Conservation (phyloP, 306 rosid genomes). For the Geum urbanum region DNA sequence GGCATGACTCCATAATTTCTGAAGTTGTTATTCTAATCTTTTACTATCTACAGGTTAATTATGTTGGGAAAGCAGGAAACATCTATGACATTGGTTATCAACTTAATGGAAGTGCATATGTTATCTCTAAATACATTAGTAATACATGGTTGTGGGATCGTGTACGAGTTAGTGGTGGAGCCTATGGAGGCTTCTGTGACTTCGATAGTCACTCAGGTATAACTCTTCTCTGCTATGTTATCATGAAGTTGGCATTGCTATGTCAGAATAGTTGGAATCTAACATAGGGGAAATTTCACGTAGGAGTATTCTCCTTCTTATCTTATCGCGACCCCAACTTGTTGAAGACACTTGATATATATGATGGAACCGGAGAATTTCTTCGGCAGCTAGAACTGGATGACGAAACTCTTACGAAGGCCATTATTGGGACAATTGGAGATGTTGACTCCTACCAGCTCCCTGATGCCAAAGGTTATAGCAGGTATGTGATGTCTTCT, state of each 20-base stretch:
- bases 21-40: constrained; percentile 27
- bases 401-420: constrained; percentile 67
- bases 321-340: constrained; percentile 97
- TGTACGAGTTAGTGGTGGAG: constrained; percentile 96
- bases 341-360: constrained; percentile 86
- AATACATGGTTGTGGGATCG: constrained; percentile 99
- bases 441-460: constrained; percentile 95
- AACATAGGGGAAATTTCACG: constrained; percentile 23
- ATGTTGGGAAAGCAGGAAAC: constrained; percentile 92
- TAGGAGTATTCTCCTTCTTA: constrained; percentile 90
- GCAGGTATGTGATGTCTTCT: constrained; percentile 52
- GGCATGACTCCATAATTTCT: constrained; percentile 11
- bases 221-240: background rate
- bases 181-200: constrained; percentile 96
- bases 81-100: constrained; percentile 71
- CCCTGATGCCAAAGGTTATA: constrained; percentile 99
- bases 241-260: constrained; percentile 15
- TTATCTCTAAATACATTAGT: constrained; percentile 78
- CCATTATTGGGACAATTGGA: constrained; percentile 96
- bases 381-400: constrained; percentile 72
- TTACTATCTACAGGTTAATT: constrained; percentile 69
- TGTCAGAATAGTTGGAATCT: constrained; percentile 21
- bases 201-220: constrained; percentile 94
- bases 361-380: constrained; percentile 86
- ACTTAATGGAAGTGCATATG: constrained; percentile 89